Conservation (phyloP, 495 filamentous ascomycete genomes). For the Penicillium silybi region DNA sequence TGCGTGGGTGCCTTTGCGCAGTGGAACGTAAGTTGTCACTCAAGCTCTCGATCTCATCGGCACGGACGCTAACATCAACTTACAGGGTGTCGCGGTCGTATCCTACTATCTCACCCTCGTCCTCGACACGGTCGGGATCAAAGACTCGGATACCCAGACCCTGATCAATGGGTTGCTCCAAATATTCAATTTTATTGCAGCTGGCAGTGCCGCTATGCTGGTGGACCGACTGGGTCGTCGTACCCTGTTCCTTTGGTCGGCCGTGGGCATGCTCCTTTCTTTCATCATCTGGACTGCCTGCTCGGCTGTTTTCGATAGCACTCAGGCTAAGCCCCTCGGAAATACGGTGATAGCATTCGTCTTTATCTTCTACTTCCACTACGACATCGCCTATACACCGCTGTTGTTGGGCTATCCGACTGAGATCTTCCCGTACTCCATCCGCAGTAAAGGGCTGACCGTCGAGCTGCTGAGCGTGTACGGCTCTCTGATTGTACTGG, state of each 20-base stretch:
- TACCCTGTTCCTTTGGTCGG: conserved; percentile 53
- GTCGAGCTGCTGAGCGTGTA: conserved; percentile 59
- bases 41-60: not conserved
- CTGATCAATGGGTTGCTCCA: conserved; percentile 28
- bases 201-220: conserved; percentile 50
- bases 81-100: conserved; percentile 42
- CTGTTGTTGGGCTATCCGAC: conserved; percentile 60
- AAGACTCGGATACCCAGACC: conserved; percentile 43
- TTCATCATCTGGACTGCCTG: conserved; percentile 59
- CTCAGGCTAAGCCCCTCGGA: conserved; percentile 37
- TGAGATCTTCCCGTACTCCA: conserved; percentile 63
- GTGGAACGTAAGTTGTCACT: conserved; percentile 20
- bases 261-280: conserved; percentile 54
- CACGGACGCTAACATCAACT: not conserved
- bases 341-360: conserved; percentile 56
- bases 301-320: conserved; percentile 50
- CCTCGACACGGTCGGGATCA: conserved; percentile 54
- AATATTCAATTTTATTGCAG: conserved; percentile 17
- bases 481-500: conserved; percentile 44
- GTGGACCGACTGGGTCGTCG: conserved; percentile 59
- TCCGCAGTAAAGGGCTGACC: conserved; percentile 68
- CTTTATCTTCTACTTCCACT: conserved; percentile 43
- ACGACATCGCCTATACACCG: conserved; percentile 48
- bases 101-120: conserved; percentile 58
- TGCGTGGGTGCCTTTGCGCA: conserved; percentile 43